Conservation (phyloP, 495 filamentous ascomycete species). For the Sabuloglossum arenarium region DNA sequence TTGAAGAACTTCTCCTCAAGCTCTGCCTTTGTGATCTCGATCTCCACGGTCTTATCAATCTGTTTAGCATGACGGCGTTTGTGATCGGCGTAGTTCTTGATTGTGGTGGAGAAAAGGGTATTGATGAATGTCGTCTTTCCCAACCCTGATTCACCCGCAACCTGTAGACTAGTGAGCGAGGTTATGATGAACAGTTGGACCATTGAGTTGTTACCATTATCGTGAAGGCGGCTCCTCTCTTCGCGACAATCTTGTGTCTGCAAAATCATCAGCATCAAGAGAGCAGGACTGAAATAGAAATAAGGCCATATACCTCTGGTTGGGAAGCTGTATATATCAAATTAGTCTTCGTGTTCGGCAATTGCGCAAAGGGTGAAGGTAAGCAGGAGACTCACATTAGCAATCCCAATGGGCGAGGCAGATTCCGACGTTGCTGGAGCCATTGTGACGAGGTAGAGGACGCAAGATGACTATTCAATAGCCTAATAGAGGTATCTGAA, state of each 20-base stretch:
- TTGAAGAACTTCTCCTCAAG: conserved; percentile 99
- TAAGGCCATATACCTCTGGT: conserved; percentile 46
- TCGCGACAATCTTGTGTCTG: conserved; percentile 98
- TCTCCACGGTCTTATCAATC: conserved; percentile 97
- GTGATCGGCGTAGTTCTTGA: conserved; percentile 99
- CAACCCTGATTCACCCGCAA: conserved; percentile 94
- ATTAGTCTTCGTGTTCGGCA: conserved; percentile 3
- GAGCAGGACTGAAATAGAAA: background rate
- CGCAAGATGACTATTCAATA: background rate
- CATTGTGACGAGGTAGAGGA: conserved; percentile 31
- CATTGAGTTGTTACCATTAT: conserved; percentile 57
- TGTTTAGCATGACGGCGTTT: conserved; percentile 97
- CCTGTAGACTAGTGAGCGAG: conserved; percentile 26
- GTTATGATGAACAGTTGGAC: background rate
- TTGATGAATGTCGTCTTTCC: conserved; percentile 99
- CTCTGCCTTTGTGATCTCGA: conserved; percentile 98
- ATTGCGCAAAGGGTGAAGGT: conserved; percentile 6
- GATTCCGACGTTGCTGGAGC: conserved; percentile 58
- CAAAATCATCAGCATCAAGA: conserved; percentile 8
- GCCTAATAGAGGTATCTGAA: background rate
- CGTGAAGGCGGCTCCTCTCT: conserved; percentile 95
- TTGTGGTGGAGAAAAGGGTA: conserved; percentile 97
- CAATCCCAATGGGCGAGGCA: conserved; percentile 47
- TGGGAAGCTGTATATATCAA: conserved; percentile 40
- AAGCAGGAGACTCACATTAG: conserved; percentile 48